Evolutionary conservation across 352 stramenopile genomes (phyloP).

Genomic region (Pythium grandisporangium): DNA sequence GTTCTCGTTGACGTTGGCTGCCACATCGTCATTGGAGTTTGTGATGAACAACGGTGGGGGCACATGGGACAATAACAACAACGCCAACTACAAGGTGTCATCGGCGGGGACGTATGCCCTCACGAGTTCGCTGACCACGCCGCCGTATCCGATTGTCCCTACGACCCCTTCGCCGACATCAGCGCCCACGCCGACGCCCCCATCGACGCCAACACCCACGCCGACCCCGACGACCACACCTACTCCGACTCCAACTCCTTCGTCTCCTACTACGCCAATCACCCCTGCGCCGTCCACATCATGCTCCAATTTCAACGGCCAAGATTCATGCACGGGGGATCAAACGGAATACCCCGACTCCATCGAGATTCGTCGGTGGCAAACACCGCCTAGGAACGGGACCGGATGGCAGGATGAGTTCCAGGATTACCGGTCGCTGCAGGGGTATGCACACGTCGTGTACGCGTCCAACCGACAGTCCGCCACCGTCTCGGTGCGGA

Average conservation of each 20-base stretch:
- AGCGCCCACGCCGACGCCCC: background rate
- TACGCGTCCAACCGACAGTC: slow-evolving; percentile 21
- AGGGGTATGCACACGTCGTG: slow-evolving; percentile 29
- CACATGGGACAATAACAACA: slow-evolving; percentile 33
- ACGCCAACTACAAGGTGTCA: slow-evolving; percentile 27
- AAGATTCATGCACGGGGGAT: background rate
- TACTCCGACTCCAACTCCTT: background rate
- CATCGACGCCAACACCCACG: background rate
- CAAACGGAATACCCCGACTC: slow-evolving; percentile 5
- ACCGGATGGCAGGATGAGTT: slow-evolving; percentile 17
- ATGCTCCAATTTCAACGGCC: background rate
- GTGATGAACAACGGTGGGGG: slow-evolving; percentile 33
- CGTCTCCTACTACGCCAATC: too few species aligned
- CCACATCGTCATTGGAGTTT: slow-evolving; percentile 18
- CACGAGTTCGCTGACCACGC: slow-evolving; percentile 1
- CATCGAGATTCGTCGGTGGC: slow-evolving; percentile 26
- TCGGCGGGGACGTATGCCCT: slow-evolving; percentile 19
- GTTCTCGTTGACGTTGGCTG: slow-evolving; percentile 24
- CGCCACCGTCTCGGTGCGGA: slow-evolving; percentile 30
- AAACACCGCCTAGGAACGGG: slow-evolving; percentile 33
- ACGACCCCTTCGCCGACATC: background rate
- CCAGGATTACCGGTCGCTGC: slow-evolving; percentile 30
- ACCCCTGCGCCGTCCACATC: too few species aligned
- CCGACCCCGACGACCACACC: background rate
- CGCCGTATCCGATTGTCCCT: slow-evolving; percentile 1